Evolutionary conservation across 768 basidiomycete genomes (phyloP).

Genomic region (Dentipellis sp.): DNA sequence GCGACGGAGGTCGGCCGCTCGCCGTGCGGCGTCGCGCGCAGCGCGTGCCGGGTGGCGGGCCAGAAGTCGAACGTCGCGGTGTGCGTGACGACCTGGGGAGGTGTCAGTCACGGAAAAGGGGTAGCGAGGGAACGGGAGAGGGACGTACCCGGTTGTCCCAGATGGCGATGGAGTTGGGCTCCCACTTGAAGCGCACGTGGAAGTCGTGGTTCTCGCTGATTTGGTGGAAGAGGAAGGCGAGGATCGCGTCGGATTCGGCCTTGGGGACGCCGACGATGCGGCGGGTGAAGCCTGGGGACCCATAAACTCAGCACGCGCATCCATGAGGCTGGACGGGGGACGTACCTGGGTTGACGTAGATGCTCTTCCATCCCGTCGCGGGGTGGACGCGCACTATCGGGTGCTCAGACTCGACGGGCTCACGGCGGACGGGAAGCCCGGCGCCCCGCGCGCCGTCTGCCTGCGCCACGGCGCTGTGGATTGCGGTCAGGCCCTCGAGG

Average conservation of each 20-base stretch:
- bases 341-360: constrained; percentile 72
- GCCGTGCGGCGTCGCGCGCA: constrained; percentile 75
- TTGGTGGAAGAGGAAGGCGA: constrained; percentile 62
- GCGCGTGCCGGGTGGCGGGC: constrained; percentile 67
- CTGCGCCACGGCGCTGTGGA: constrained; percentile 73
- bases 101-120: neutral
- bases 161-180: constrained; percentile 67
- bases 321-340: neutral
- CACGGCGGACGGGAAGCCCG: constrained; percentile 59
- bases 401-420: constrained; percentile 62
- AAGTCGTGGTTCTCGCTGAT: constrained; percentile 63
- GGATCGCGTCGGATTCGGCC: constrained; percentile 67
- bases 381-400: constrained; percentile 82
- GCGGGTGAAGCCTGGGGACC: constrained; percentile 58
- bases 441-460: constrained; percentile 67
- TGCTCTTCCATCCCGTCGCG: constrained; percentile 74
- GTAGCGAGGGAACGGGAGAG: neutral
- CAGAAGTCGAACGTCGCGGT: constrained; percentile 80
- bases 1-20: constrained; percentile 70
- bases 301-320: neutral
- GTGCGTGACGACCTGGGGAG: constrained; percentile 55
- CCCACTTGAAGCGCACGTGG: constrained; percentile 74
- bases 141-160: constrained; percentile 74
- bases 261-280: constrained; percentile 74
- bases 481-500: constrained; percentile 61